These are phyloP conservation scores for Penicillium maclennaniae DNA, from an alignment of 495 filamentous ascomycete species.

Conservation along the genomic window DNA sequence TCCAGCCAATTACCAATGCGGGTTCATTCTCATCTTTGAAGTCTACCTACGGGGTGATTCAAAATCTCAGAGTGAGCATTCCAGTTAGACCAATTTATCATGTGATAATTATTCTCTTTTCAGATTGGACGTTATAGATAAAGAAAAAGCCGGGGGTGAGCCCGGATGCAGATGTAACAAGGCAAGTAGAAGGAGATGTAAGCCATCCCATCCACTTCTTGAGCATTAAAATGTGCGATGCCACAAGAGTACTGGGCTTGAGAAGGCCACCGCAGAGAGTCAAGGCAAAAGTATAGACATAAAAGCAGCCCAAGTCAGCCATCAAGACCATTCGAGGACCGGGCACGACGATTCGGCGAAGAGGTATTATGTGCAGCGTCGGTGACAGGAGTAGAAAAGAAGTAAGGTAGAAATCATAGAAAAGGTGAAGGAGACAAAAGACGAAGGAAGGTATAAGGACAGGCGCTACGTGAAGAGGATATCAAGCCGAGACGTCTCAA, in stretches of 20 bases:
- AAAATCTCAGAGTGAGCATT: not conserved
- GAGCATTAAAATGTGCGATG: not conserved
- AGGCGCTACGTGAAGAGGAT: constrained; percentile 16
- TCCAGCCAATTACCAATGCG: not conserved
- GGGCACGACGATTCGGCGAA: constrained; percentile 8
- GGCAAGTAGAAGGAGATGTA: not conserved
- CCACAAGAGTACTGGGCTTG: not conserved
- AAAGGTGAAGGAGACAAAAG: constrained; percentile 13
- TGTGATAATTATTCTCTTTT: constrained; percentile 15
- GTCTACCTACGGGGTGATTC: not conserved
- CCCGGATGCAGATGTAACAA: constrained; percentile 14
- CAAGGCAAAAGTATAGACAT: constrained; percentile 18
- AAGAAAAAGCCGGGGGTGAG: constrained; percentile 6
- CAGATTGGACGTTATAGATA: constrained; percentile 11
- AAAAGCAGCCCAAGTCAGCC: constrained; percentile 5
- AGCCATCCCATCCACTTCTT: not conserved
- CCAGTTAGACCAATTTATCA: not conserved
- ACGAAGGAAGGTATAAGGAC: constrained; percentile 1
- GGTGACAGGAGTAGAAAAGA: constrained; percentile 8
- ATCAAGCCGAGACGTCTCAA: constrained; percentile 27
- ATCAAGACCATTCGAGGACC: constrained; percentile 17
- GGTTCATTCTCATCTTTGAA: not conserved
- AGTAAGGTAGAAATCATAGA: constrained; percentile 13
- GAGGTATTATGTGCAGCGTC: constrained; percentile 29
- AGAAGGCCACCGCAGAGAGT: constrained; percentile 3